Evolutionary conservation across 768 basidiomycete species (phyloP).

Genomic region (Psilocybe sp.): DNA sequence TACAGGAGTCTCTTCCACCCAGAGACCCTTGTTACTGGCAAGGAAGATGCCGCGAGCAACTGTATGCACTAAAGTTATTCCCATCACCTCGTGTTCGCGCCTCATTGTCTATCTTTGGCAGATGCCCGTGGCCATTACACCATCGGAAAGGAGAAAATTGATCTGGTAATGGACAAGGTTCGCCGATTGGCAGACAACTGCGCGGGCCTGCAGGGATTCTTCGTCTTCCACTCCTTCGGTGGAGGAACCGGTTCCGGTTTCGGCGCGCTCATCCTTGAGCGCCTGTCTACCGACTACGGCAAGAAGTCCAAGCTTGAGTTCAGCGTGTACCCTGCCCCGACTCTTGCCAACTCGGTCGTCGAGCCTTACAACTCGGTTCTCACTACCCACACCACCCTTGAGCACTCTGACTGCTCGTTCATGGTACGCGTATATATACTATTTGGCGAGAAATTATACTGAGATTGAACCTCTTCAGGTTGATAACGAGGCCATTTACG

Average conservation of each 20-base stretch:
- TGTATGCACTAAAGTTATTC: constrained; percentile 46
- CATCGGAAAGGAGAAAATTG: constrained; percentile 97
- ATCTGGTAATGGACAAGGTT: constrained; percentile 93
- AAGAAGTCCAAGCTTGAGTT: constrained; percentile 99
- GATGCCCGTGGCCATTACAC: constrained; percentile 99
- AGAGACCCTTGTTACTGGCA: constrained; percentile 96
- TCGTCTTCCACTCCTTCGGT: constrained; percentile 99
- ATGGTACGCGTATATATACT: constrained; percentile 56
- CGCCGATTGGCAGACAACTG: constrained; percentile 96
- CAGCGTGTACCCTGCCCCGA: constrained; percentile 93
- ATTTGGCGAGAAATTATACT: not conserved
- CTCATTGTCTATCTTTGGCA: constrained; percentile 24
- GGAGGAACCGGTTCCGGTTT: constrained; percentile 99
- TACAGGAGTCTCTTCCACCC: constrained; percentile 99
- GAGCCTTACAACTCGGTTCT: constrained; percentile 98
- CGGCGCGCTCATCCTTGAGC: constrained; percentile 93
- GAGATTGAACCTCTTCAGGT: constrained; percentile 36
- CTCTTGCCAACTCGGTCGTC: constrained; percentile 91
- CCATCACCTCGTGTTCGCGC: constrained; percentile 9
- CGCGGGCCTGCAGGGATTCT: constrained; percentile 96
- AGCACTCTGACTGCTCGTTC: constrained; percentile 99
- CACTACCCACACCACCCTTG: constrained; percentile 97
- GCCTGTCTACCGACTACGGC: constrained; percentile 94
- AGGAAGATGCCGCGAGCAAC: constrained; percentile 99
- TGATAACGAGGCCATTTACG: constrained; percentile 95